phyloP scores from a whole-genome alignment of 2,329 filamentous ascomycete species.

The Ophiostoma pallidulum region DNA sequence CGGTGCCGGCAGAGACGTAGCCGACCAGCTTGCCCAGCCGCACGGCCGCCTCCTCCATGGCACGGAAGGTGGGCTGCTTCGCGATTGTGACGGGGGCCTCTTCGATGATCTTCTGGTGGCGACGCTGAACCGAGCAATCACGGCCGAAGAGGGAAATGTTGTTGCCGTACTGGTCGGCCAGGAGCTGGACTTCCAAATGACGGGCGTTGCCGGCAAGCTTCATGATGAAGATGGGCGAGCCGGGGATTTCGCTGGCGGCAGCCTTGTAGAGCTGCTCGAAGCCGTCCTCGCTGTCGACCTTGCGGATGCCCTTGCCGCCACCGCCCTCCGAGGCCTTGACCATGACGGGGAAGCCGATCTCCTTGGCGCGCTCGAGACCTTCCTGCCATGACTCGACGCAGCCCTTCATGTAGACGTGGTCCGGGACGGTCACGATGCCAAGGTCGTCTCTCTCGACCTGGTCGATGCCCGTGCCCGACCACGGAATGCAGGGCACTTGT shows the following conservation, averaged over 20 bases:
- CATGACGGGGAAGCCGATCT: slow-evolving; percentile 99
- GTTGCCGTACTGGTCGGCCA: slow-evolving; percentile 98
- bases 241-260: slow-evolving; percentile 92
- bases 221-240: slow-evolving; percentile 99
- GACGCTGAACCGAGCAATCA: slow-evolving; percentile 96
- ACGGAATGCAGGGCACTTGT: slow-evolving; percentile 94
- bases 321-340: slow-evolving; percentile 99
- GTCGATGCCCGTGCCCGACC: slow-evolving; percentile 90
- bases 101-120: slow-evolving; percentile 99
- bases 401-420: slow-evolving; percentile 77
- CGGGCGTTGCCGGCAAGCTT: slow-evolving; percentile 94
- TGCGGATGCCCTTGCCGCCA: slow-evolving; percentile 98
- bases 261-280: slow-evolving; percentile 89
- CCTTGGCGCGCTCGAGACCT: slow-evolving; percentile 72
- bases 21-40: slow-evolving; percentile 88
- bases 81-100: slow-evolving; percentile 97
- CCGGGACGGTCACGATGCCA: slow-evolving; percentile 85
- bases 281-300: slow-evolving; percentile 74
- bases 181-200: slow-evolving; percentile 92
- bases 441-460: slow-evolving; percentile 67
- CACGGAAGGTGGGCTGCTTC: slow-evolving; percentile 76
- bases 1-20: slow-evolving; percentile 96
- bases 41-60: slow-evolving; percentile 95
- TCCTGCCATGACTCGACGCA: slow-evolving; percentile 87
- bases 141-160: slow-evolving; percentile 98